Percentiles rank a stretch among this genome's conserved stretches.
Conservation (phyloP, 345 rosid species). For the Litchi chinensis region DNA sequence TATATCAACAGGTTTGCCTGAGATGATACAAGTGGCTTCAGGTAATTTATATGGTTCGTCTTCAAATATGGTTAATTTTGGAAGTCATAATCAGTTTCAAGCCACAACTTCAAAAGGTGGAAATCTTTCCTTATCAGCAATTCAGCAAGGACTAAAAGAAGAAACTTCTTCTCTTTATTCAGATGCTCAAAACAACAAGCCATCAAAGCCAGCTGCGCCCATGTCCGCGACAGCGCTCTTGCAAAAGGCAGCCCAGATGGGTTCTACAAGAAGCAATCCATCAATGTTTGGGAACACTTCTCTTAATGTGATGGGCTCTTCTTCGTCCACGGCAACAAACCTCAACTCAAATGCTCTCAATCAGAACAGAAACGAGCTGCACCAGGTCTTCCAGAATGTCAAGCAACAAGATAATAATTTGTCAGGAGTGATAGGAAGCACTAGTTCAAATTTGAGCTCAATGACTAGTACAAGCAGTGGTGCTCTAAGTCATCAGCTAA, state of each 20-base stretch:
- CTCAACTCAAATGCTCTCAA: conserved; percentile 18
- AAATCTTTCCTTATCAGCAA: conserved; percentile 54
- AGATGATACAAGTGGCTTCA: conserved; percentile 59
- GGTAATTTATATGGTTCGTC: conserved; percentile 54
- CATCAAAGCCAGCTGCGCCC: conserved; percentile 46
- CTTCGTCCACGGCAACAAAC: conserved; percentile 41
- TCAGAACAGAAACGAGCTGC: conserved; percentile 32
- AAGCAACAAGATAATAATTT: conserved; percentile 23
- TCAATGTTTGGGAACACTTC: conserved; percentile 40
- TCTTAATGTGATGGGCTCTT: conserved; percentile 49
- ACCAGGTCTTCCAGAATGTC: conserved; percentile 36
- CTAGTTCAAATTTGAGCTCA: conserved; percentile 31
- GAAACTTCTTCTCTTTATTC: conserved; percentile 45
- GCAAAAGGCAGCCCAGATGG: conserved; percentile 96
- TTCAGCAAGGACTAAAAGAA: conserved; percentile 45
- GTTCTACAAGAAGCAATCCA: conserved; percentile 74
- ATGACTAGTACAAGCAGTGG: conserved; percentile 26
- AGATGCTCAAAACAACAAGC: conserved; percentile 36
- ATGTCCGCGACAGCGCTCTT: conserved; percentile 94
- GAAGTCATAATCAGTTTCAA: conserved; percentile 43
- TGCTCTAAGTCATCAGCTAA: conserved; percentile 32
- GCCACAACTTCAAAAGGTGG: conserved; percentile 36
- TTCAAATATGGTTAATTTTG: conserved; percentile 41
- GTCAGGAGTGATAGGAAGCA: conserved; percentile 12
- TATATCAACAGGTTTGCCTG: conserved; percentile 46